Base-by-base conservation (phyloP, 108 stramenopile species). In the Aurantiochytrium sp. region DNA sequence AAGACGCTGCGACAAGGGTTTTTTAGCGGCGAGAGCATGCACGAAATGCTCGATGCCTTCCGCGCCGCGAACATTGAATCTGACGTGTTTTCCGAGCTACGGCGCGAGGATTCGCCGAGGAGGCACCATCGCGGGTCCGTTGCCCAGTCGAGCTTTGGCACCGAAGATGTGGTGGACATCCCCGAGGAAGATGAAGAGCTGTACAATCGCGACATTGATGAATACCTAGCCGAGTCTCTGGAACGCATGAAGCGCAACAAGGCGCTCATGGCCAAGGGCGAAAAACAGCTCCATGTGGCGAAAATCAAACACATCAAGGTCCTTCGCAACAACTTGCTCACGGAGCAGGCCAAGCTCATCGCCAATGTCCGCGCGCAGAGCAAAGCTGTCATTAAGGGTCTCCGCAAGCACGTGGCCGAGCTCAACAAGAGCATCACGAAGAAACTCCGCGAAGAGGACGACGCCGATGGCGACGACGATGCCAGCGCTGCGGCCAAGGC, bases 221-320 rank as follows among this genome's bases (percentile, higher is more conserved):
- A 83, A 2, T 72, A 72, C 35, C 72, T 72, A 4, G 76, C 76
- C 45, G 23, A 12, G 28, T 55, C 76, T 12, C 10, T 35, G 6
- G n/a, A 83, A 6, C 49, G 6, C 23, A 12, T 83, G 76, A 23
- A 53, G 51, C 45, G 51, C 23, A 35, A 83, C 76, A 35, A 8
- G 51, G 51, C 45, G 45, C 49, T 25, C 23, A 8, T 83, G n/a
- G 45, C n/a, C n/a, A 47, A 83, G 76, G n/a, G 23, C 23, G 76
- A 83, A 45, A 83, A 83, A 3, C 51, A 53, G 76, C 76, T 83
- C 0, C 76, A 83, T 16, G 51, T 53, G 12, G 51, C 49, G 16
- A 83, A 83, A 4, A 83, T 83, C 19, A 83, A 35, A 35, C 76
- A 83, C 51, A 83, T 83, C 76, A 83, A 83, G 76, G 76, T 53